Conservation (phyloP, 2,329 filamentous ascomycete genomes). For the Aplosporella prunicola region DNA sequence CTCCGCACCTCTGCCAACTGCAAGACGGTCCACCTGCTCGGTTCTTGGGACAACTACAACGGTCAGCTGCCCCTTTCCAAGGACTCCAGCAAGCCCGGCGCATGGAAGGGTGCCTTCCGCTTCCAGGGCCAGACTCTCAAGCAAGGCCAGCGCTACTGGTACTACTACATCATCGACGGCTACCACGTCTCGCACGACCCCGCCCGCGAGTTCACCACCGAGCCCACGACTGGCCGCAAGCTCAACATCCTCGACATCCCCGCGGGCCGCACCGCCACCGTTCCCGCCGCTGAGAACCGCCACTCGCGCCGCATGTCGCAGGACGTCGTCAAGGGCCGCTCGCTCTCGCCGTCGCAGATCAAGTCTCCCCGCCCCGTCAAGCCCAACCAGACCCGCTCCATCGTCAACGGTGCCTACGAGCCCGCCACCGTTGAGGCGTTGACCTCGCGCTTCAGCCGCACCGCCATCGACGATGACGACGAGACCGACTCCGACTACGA, state of each 20-base stretch:
- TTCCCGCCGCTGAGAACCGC: constrained; percentile 36
- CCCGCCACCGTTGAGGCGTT: constrained; percentile 71
- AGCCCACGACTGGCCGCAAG: constrained; percentile 93
- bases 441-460: constrained; percentile 59
- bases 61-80: constrained; percentile 91
- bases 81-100: constrained; percentile 78
- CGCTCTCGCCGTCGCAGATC: constrained; percentile 81
- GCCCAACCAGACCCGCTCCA: constrained; percentile 76
- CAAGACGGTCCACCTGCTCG: constrained; percentile 95
- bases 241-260: constrained; percentile 96
- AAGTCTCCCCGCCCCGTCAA: constrained; percentile 81
- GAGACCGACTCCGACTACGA: constrained; percentile 50
- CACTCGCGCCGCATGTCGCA: constrained; percentile 46
- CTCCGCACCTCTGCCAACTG: constrained; percentile 92
- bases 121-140: constrained; percentile 82
- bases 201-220: constrained; percentile 75
- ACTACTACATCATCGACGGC: constrained; percentile 99
- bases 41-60: constrained; percentile 96
- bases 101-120: constrained; percentile 93
- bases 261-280: constrained; percentile 36
- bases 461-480: constrained; percentile 45
- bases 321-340: constrained; percentile 79
- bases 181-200: constrained; percentile 98
- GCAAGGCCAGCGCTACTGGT: constrained; percentile 93
- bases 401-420: constrained; percentile 73